Base-by-base conservation (phyloP, 179 eudicot species). In the Heliamphora pulchella region DNA sequence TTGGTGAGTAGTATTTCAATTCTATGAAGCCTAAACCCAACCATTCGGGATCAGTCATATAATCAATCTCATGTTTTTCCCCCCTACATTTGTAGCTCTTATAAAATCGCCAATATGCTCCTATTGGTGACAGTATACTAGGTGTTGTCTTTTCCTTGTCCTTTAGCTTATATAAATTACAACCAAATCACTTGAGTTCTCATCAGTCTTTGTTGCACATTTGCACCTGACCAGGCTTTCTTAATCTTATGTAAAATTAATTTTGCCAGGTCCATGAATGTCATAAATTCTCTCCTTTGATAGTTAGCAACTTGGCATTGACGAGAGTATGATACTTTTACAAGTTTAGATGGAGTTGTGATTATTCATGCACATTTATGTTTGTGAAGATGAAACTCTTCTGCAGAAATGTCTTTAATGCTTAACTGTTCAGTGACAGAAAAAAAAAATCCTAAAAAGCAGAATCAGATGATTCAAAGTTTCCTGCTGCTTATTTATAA, bases 1-100 rank as follows among this genome's bases (percentile, higher is more conserved):
- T 96, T 79, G 99, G 98, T 96, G 86, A 86, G 91, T 74, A 50
- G 22, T 73, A 3, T 73, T 80, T 66, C 14, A 7, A 7, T 50
- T 44, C 13, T 14, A 46, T 53, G 62, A 51, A 8, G 11, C 74
- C 80, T 15, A 47, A 48, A 77, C n/a, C 48, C 70, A 1, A 48
- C 46, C 48, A 2, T 50, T 62, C 8, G 15, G 58, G 17, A 18
- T 47, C 18, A 51, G 0, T 48, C 48, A 61, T 17, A 61, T 8
- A 54, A 54, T 48, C 11, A 9, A 3, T 50, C 10, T 71, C 18
- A 8, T 50, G 41, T 39, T 8, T 10, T 50, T 64, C 11, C 7
- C 10, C 13, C 20, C 22, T 76, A 61, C 13, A 18, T 11, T 18
- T n/a, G 15, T 62, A 1, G 5, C 57, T n/a, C 22, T 10, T 46